Evolutionary conservation across 495 filamentous ascomycete species (phyloP).

Genomic region (Massariosphaeria phaeospora): DNA sequence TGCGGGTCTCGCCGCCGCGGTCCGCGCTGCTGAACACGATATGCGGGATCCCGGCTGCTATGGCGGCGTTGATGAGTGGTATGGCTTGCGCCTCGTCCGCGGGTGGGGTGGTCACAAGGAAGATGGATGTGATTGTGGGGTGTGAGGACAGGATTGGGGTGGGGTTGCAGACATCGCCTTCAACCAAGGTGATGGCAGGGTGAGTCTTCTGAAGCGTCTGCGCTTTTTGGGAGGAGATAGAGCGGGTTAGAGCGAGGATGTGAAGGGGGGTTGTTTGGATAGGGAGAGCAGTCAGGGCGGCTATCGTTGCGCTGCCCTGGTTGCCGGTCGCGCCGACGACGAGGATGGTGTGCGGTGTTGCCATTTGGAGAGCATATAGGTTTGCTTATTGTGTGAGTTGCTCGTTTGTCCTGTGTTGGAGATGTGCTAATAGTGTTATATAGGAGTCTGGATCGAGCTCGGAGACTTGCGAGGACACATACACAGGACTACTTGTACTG

Average conservation of each 20-base stretch:
- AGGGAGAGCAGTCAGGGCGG: not conserved
- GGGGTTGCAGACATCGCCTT: not conserved
- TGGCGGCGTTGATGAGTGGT: slow-evolving; percentile 51
- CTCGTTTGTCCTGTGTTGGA: too few relatives aligned
- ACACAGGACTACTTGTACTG: too few relatives aligned
- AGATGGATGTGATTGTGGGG: not conserved
- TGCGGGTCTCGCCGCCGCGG: slow-evolving; percentile 52
- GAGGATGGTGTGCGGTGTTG: not conserved
- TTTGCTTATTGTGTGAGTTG: too few relatives aligned
- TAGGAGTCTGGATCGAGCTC: too few relatives aligned
- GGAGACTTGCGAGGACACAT: too few relatives aligned
- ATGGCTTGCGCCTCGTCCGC: slow-evolving; percentile 47
- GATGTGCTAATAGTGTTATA: too few relatives aligned
- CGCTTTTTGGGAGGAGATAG: not conserved
- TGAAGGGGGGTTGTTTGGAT: not conserved
- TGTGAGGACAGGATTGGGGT: not conserved
- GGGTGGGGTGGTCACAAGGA: not conserved
- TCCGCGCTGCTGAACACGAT: slow-evolving; percentile 66
- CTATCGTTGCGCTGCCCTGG: not conserved
- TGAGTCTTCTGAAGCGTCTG: not conserved
- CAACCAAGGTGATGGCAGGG: not conserved
- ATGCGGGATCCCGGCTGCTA: slow-evolving; percentile 52
- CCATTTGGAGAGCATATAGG: too few relatives aligned
- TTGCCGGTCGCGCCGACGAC: not conserved
- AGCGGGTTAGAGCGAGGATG: not conserved